A percentile compares a stretch with the other conserved stretches of the same genome.
Conservation (phyloP, 1,284 basidiomycete species). For the Ganoderma lingzhi region DNA sequence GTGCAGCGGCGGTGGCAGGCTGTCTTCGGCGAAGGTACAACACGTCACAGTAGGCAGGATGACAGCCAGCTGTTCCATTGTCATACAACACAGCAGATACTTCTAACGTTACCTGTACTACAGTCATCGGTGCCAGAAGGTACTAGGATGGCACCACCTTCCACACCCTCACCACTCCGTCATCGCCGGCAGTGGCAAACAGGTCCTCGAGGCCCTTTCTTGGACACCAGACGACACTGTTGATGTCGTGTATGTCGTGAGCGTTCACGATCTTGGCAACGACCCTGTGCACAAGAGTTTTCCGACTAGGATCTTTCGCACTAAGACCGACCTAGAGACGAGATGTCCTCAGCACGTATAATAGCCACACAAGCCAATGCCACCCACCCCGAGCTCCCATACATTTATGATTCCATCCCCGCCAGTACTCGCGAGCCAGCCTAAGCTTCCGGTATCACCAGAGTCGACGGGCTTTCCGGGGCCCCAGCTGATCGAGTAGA, state of each 20-base stretch:
- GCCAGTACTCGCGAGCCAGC: slow-evolving; percentile 79
- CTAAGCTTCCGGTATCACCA: slow-evolving; percentile 51
- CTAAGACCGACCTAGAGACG: slow-evolving; percentile 29
- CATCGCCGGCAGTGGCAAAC: slow-evolving; percentile 84
- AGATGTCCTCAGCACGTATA: background rate
- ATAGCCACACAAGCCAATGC: background rate
- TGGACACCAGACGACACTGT: slow-evolving; percentile 82
- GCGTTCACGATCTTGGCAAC: slow-evolving; percentile 63
- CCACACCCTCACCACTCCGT: slow-evolving; percentile 81
- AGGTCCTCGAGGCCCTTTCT: slow-evolving; percentile 65
- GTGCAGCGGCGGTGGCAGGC: background rate
- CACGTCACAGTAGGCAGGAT: background rate
- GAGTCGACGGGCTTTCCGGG: slow-evolving; percentile 34
- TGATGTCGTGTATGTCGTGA: slow-evolving; percentile 83
- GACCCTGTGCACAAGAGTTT: slow-evolving; percentile 48
- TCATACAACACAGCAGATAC: slow-evolving; percentile 5
- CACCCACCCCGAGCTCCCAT: slow-evolving; percentile 72
- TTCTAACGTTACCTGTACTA: slow-evolving; percentile 5
- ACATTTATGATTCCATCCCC: slow-evolving; percentile 82
- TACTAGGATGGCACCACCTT: slow-evolving; percentile 29
- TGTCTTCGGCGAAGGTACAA: background rate
- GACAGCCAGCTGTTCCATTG: background rate
- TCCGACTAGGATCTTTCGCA: slow-evolving; percentile 35
- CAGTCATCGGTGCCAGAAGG: background rate
- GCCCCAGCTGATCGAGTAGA: slow-evolving; percentile 87